Base-by-base conservation (phyloP, 352 stramenopile species). In the Blastocystis sp. region DNA sequence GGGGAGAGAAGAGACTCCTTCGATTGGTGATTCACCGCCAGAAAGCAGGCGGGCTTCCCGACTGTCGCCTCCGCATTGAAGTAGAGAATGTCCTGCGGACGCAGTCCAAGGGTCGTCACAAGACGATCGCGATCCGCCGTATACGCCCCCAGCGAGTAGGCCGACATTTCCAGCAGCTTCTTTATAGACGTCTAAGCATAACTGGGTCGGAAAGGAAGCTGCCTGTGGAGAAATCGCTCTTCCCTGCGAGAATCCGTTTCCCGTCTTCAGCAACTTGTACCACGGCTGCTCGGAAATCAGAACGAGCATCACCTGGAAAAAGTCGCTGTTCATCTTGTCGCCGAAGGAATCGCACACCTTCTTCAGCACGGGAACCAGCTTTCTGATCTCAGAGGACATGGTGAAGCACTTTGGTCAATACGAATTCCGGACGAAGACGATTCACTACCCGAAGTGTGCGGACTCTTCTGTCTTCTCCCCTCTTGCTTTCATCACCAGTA, bases 121-220 rank as follows among this genome's bases (percentile, higher is more conserved):
- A 81, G 48, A 81, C 56, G 43, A 48, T n/a, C 4, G 19, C 21
- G 7, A 38, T 81, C 48, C 38, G n/a, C 66, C 41, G 43, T 21
- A 81, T 81, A 81, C 2, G 71, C 43, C 7, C 71, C 71, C 38
- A 81, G 28, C 0, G 71, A 23, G 66, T 81, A 81, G n/a, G 71
- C 43, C n/a, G 71, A 81, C 71, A 81, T 81, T 65, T 56, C 43
- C 19, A 81, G 38, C 34, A 81, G 48, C 45, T 64, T 81, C n/a
- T 43, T 21, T 38, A 81, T 2, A 3, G 48, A 48, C 14, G 48
- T 71, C 64, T 71, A 71, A 0, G 7, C 34, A 17, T 40, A 4
- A 71, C n/a, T 38, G 17, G 48, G 28, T 21, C 23, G 48, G 48
- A 7, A 5, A 28, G 23, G 48, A 28, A 41, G 2, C 14, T n/a